These are phyloP conservation scores for Detonula confervacea DNA, from an alignment of 352 stramenopile species.

Conservation along the genomic window DNA sequence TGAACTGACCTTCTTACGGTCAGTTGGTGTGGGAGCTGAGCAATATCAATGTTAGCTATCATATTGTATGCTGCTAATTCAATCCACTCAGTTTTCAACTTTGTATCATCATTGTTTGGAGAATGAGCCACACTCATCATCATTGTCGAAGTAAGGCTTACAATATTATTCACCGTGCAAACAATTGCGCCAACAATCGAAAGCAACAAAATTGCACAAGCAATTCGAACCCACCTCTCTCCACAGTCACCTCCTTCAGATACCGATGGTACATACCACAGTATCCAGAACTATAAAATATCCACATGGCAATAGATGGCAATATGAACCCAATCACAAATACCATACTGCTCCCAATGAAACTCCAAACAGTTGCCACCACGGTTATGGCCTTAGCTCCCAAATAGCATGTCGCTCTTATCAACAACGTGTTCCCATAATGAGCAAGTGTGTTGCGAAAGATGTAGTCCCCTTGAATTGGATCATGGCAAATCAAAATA, in stretches of 20 bases:
- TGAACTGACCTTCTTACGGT: too few relatives aligned
- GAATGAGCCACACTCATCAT: too few relatives aligned
- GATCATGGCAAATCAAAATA: background rate
- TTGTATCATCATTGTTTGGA: too few relatives aligned
- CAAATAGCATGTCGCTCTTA: conserved; percentile 63
- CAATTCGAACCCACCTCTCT: conserved; percentile 25
- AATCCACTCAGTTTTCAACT: too few relatives aligned
- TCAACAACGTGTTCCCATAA: conserved; percentile 59
- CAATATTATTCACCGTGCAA: too few relatives aligned
- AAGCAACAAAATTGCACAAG: conserved; percentile 7
- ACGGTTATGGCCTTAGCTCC: conserved; percentile 61
- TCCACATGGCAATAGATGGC: conserved; percentile 58
- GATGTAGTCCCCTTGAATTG: conserved; percentile 25
- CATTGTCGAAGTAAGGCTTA: too few relatives aligned
- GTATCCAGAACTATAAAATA: conserved; percentile 77
- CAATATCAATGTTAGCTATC: too few relatives aligned
- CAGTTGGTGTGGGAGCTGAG: too few relatives aligned
- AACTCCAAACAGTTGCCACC: conserved; percentile 74
- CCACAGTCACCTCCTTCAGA: conserved; percentile 28
- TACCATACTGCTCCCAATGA: conserved; percentile 73
- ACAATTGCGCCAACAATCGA: too few relatives aligned
- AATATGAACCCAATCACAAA: conserved; percentile 82
- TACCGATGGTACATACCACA: conserved; percentile 19
- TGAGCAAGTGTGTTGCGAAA: conserved; percentile 48
- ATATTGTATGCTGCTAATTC: too few relatives aligned